Evolutionary conservation across 805 yeast genomes (phyloP), one percentile per base, ranked within the genome.

Genomic region (Huiozyma sinensis): DNA sequence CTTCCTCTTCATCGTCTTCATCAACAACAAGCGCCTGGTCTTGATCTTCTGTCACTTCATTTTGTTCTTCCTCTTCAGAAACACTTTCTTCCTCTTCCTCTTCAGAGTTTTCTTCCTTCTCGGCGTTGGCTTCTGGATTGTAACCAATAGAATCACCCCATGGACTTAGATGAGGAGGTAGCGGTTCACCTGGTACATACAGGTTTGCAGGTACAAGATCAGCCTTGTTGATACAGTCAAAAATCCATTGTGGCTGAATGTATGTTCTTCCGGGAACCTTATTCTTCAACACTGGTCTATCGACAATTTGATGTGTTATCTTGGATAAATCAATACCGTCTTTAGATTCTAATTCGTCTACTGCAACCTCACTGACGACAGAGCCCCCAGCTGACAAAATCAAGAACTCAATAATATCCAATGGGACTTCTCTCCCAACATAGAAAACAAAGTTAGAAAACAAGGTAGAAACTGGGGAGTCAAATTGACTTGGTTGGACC

Each of bases 131-230:
- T 45, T 73, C 79, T 56, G 98, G 97, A 65, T 90, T 79, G 67
- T 92, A 92, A 44, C 81, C 82, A 55, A 83, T 87, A 40, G 89
- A 76, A 68, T 92, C 98, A 54, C 97, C 97, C 97, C 98, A 92
- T 70, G 98, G 98, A 42, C 95, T 85, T 57, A 92, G 71, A 66
- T 92, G 98, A 33, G 98, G 97, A 38, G 98, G 98, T 51, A 92
- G 72, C 5, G 86, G 70, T 67, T 90, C 97, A 45, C 98, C 98
- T 5, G 96, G 95, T 38, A 94, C 83, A 60, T 92, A 92, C 44
- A 72, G 73, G 44, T 81, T 79, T 24, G 86, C 95, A 13, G 92
- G 77, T 47, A 83, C 70, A 48, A 92, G 71, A 47, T 75, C 71
- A 41, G 77, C 75, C 66, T 83, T 82, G 69, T 92, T 92, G 48